phyloP scores from a whole-genome alignment of 768 basidiomycete species.

The Lactarius sp. region DNA sequence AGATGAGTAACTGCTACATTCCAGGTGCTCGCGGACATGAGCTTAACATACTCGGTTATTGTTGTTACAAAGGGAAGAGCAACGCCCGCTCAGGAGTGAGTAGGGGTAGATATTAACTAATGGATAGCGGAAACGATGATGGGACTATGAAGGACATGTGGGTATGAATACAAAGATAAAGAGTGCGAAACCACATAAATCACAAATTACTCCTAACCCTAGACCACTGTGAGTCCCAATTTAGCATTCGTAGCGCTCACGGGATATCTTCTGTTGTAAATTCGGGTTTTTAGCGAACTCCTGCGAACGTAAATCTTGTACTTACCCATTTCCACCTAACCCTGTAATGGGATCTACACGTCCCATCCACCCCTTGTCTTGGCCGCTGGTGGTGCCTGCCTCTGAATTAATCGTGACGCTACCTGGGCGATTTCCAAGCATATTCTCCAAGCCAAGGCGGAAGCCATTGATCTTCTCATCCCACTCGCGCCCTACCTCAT shows the following conservation, averaged over 20 bases:
- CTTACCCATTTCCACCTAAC: background rate
- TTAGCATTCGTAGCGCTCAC: no score
- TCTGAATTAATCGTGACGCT: slow-evolving; percentile 15
- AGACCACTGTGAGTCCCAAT: no score
- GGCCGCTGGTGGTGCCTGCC: background rate
- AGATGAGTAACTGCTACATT: background rate
- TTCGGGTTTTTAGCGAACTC: no score
- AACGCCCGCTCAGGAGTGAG: no score
- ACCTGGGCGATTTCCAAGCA: slow-evolving; percentile 38
- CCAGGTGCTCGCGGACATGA: background rate
- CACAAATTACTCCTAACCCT: no score
- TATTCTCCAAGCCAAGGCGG: slow-evolving; percentile 43
- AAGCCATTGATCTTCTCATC: slow-evolving; percentile 33
- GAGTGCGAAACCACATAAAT: no score
- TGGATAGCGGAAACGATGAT: no score
- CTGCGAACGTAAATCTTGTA: no score
- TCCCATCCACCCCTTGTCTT: background rate
- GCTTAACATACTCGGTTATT: background rate
- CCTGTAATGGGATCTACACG: background rate
- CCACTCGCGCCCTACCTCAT: slow-evolving; percentile 36
- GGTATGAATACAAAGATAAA: no score
- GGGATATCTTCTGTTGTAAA: background rate
- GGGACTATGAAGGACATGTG: no score
- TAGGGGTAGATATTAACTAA: no score
- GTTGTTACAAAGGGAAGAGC: no score